Percentiles rank a stretch among this genome's conserved stretches.
phyloP scores from a whole-genome alignment of 2,329 filamentous ascomycete species.

The Colletotrichum brevisporum region DNA sequence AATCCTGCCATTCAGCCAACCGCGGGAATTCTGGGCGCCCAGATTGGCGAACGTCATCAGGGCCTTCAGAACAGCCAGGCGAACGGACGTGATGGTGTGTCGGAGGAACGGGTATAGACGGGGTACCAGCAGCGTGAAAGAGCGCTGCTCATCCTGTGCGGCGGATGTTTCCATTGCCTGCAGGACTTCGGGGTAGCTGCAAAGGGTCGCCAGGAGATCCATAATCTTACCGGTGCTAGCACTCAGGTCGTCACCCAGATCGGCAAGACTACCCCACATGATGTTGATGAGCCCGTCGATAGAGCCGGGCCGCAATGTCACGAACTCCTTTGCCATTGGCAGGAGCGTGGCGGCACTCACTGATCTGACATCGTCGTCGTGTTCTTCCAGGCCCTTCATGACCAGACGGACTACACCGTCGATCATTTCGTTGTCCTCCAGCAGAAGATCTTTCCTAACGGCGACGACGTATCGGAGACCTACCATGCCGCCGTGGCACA shows the following conservation, averaged over 20 bases:
- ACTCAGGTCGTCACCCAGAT: slow-evolving; percentile 96
- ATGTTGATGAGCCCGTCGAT: slow-evolving; percentile 90
- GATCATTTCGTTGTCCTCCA: slow-evolving; percentile 87
- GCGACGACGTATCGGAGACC: slow-evolving; percentile 95
- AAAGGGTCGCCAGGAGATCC: slow-evolving; percentile 96
- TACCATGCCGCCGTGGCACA: slow-evolving; percentile 98
- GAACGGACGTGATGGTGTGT: slow-evolving; percentile 96
- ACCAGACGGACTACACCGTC: slow-evolving; percentile 93
- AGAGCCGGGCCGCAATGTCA: slow-evolving; percentile 83
- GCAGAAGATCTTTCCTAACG: slow-evolving; percentile 90
- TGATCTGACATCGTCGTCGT: slow-evolving; percentile 94
- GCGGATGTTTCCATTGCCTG: slow-evolving; percentile 95
- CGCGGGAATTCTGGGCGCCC: slow-evolving; percentile 82
- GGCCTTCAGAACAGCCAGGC: slow-evolving; percentile 92
- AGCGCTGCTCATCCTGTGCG: slow-evolving; percentile 84
- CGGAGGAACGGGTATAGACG: slow-evolving; percentile 95
- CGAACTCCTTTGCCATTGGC: slow-evolving; percentile 95
- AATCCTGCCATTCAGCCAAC: slow-evolving; percentile 93
- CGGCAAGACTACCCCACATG: slow-evolving; percentile 97
- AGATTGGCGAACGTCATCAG: slow-evolving; percentile 93
- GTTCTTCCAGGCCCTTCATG: slow-evolving; percentile 93
- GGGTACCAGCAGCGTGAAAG: slow-evolving; percentile 92
- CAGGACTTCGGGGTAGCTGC: slow-evolving; percentile 92
- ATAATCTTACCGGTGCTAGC: slow-evolving; percentile 98
- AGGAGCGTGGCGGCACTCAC: slow-evolving; percentile 98